Base-by-base conservation (phyloP, 1,284 basidiomycete genomes). In the Ganoderma boninense region DNA sequence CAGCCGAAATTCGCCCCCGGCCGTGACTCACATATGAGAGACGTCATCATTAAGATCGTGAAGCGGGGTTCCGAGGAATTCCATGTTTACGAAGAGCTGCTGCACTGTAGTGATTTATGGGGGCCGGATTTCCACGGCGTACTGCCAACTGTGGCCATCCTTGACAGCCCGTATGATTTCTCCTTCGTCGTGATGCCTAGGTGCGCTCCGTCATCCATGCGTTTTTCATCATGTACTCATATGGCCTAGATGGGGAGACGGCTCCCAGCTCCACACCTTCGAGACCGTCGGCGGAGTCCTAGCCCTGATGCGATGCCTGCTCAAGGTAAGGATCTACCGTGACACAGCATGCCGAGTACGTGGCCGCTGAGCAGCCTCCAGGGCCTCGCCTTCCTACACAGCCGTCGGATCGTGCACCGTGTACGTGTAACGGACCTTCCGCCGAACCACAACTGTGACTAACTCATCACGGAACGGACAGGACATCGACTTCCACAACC, bases 101-200 rank as follows among this genome's bases (percentile, higher is more conserved):
- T 18, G 42, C 52, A 26, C 40, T 46, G 20, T 16, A 66, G 8
- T 49, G 38, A 40, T 7, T 23, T 40, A 40, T 60, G 16, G 26
- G 59, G 38, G n/a, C 20, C 40, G 8, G 35, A 60, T 13, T 60
- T 40, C 38, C 59, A 60, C n/a, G 59, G 59, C n/a, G 18, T 60
- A 18, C 57, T 60, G 18, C 35, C 67, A 0, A 67, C 70, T 2
- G 18, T 61, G 14, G 54, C 35, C 4, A 71, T 71, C 18, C 32
- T 71, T 20, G 64, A 65, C 23, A 66, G 67, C 3, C 67, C 61
- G 20, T 32, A 63, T 57, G 23, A 59, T 2, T 71, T 59, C 29
- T 20, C 29, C 16, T 56, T 71, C 59, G n/a, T 68, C 6, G 61
- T 63, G 7, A 71, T 67, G 70, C 70, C 70, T 0, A 68, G 62